phyloP scores from a whole-genome alignment of 202 grass and related monocot genomes.

The Zizania palustris region DNA sequence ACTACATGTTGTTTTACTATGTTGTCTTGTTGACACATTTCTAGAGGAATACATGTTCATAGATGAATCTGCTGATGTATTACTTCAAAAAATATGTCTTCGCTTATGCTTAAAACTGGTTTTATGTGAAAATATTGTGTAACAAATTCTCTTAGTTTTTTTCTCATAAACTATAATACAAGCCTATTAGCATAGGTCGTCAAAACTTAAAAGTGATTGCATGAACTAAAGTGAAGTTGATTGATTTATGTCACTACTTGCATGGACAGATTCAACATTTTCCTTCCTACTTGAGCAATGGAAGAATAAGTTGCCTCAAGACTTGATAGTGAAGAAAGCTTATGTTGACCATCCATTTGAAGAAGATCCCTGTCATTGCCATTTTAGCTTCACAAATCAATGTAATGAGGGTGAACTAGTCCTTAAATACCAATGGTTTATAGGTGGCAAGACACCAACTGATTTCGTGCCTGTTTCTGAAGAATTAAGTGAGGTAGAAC shows the following conservation, averaged over 20 bases:
- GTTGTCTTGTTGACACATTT: constrained; percentile 21
- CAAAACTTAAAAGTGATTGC: constrained; percentile 24
- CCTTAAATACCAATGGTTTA: constrained; percentile 81
- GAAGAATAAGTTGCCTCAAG: constrained; percentile 73
- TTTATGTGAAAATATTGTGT: constrained; percentile 36
- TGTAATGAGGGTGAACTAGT: constrained; percentile 53
- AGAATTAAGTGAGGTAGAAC: constrained; percentile 70
- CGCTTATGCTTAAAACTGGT: background rate
- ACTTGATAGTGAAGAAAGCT: constrained; percentile 69
- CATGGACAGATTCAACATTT: constrained; percentile 84
- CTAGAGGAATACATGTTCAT: background rate
- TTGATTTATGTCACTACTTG: constrained; percentile 38
- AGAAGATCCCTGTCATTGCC: constrained; percentile 83
- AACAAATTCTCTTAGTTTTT: constrained; percentile 25
- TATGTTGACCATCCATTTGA: constrained; percentile 89
- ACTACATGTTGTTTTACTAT: constrained; percentile 14
- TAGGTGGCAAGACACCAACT: constrained; percentile 72
- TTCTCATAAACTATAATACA: constrained; percentile 31
- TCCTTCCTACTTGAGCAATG: constrained; percentile 85
- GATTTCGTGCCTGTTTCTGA: constrained; percentile 72
- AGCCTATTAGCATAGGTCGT: background rate
- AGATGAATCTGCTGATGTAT: constrained; percentile 20
- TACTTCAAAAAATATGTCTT: constrained; percentile 28
- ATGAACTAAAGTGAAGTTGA: constrained; percentile 28
- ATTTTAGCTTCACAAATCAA: constrained; percentile 72